Evolutionary conservation across 495 filamentous ascomycete species (phyloP).

Genomic region (Penicillium chermesinum): DNA sequence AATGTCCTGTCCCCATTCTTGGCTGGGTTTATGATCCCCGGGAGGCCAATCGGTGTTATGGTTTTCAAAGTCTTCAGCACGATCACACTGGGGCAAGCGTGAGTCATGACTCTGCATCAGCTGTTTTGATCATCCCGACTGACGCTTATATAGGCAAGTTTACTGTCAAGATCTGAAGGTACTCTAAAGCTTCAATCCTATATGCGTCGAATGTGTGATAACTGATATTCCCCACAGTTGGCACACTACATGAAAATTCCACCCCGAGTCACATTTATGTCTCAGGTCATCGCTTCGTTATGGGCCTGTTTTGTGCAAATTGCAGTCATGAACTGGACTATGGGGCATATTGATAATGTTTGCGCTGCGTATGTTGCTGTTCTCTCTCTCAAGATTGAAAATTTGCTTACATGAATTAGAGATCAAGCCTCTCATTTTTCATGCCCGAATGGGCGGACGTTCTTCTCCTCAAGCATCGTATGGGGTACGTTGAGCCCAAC

Average conservation of each 20-base stretch:
- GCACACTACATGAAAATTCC: slow-evolving; percentile 66
- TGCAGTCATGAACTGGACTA: slow-evolving; percentile 53
- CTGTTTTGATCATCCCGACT: neutral
- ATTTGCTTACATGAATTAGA: slow-evolving; percentile 11
- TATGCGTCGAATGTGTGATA: slow-evolving; percentile 10
- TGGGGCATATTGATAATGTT: slow-evolving; percentile 51
- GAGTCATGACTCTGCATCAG: neutral
- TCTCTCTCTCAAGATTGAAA: neutral
- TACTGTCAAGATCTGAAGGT: slow-evolving; percentile 21
- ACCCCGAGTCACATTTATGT: slow-evolving; percentile 58
- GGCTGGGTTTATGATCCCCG: slow-evolving; percentile 59
- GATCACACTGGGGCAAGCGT: slow-evolving; percentile 50
- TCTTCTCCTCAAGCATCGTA: slow-evolving; percentile 59
- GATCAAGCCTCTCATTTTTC: slow-evolving; percentile 39
- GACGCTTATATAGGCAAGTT: slow-evolving; percentile 5
- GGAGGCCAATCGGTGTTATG: slow-evolving; percentile 56
- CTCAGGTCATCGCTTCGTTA: slow-evolving; percentile 55
- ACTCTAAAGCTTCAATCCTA: neutral
- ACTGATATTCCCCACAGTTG: slow-evolving; percentile 37
- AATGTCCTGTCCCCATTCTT: slow-evolving; percentile 61
- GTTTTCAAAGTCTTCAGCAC: slow-evolving; percentile 65
- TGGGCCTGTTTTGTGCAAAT: slow-evolving; percentile 57
- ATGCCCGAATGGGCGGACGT: slow-evolving; percentile 55
- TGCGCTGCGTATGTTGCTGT: slow-evolving; percentile 49
- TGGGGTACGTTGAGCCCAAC: slow-evolving; percentile 22